Evolutionary conservation across 257 asterid species (phyloP), one percentile per base, ranked within the genome.

Genomic region (Solanum dulcamara): DNA sequence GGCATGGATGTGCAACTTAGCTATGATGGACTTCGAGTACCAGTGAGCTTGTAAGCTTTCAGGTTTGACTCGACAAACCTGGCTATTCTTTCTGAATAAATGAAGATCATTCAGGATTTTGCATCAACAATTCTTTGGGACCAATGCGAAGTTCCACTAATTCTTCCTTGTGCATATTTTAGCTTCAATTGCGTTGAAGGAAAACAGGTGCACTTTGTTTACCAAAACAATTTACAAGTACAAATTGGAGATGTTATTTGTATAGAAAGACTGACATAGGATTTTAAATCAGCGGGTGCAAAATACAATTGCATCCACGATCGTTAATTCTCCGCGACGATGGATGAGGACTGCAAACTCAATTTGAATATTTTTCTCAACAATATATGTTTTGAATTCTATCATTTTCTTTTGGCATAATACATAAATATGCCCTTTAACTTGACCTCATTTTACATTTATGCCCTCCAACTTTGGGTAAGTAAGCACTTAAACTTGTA

Each of bases 11-110:
- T 92, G 17, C 92, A 97, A 85, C 98, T 97, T 86, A 95, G 99
- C 91, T 91, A 92, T 84, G 99, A 97, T 7, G 99, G 98, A 11
- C 97, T 95, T 84, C 93, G 98, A 26, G 92, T 95, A 67, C 97
- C 97, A 2, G 88, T 94, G 70, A 89, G 81, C 86, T 89, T 94
- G 30, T 91, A 91, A 88, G 85, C 85, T 81, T 38, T 32, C 3
- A 32, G 18, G 70, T 59, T 89, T 85, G 77, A 68, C 24, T 33
- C 35, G 62, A 33, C 51, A 35, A 48, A 48, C 33, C 18, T 81
- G 11, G 10, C 59, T 42, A 79, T 88, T 84, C 79, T 83, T 86
- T 80, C 70, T 57, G 24, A 77, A 44, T 1, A 44, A 44, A 26
- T 77, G 24, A 10, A 71, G 82, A 28, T 77, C 42, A 46, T 77